Evolutionary conservation across 1,139 yeast species (phyloP).

Genomic region (Candida neerlandica): DNA sequence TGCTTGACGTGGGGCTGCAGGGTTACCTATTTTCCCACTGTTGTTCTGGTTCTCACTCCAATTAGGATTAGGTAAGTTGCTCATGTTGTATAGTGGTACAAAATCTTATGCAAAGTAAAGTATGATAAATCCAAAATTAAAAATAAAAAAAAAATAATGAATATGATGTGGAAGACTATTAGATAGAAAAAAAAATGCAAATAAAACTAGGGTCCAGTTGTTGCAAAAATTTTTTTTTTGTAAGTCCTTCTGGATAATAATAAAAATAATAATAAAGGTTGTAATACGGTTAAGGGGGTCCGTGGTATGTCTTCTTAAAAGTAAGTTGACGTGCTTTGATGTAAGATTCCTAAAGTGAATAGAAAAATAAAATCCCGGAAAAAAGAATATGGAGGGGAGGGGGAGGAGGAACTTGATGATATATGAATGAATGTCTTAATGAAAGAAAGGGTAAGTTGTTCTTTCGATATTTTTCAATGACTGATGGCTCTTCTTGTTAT

Average conservation of each 20-base stretch:
- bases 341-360: neutral
- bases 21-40: neutral
- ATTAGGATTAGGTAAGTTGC: neutral
- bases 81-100: constrained; percentile 1
- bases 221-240: constrained; percentile 3
- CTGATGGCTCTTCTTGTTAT: neutral
- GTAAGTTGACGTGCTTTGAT: neutral
- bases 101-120: neutral
- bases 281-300: neutral
- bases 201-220: neutral
- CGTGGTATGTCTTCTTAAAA: neutral
- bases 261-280: neutral
- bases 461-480: too few relatives aligned
- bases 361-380: neutral
- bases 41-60: constrained; percentile 5
- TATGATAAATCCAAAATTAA: neutral
- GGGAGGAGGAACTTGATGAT: neutral
- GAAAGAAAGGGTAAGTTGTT: too few relatives aligned
- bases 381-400: neutral
- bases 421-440: neutral
- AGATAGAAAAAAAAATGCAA: too few relatives aligned
- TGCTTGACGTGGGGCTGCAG: constrained; percentile 3
- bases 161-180: neutral
- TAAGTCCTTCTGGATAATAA: too few relatives aligned
- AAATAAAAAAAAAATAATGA: neutral